These are phyloP conservation scores for Komagataea norvegica DNA, from an alignment of 1,139 yeast genomes.

Conservation along the genomic window DNA sequence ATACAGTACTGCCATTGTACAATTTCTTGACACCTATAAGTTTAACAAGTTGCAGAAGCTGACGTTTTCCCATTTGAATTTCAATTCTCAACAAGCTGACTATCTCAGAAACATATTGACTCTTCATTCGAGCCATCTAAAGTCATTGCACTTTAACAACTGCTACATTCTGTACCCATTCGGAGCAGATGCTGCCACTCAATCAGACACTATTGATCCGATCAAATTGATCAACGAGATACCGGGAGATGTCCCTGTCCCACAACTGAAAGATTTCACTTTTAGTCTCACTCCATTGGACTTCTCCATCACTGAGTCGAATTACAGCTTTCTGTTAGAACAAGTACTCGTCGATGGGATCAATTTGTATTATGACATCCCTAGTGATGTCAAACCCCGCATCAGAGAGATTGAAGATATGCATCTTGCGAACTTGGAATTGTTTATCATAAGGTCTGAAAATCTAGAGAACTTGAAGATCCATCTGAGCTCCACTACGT, in stretches of 20 bases:
- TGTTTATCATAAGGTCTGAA: not conserved
- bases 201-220: too few species aligned
- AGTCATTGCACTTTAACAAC: conserved; percentile 4
- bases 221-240: too few species aligned
- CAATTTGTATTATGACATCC: too few species aligned
- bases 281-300: not conserved
- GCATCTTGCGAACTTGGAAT: not conserved
- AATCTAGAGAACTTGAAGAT: conserved; percentile 2
- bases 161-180: conserved; percentile 7
- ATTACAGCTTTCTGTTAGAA: too few species aligned
- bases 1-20: too few species aligned
- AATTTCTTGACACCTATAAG: not conserved
- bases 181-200: too few species aligned
- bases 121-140: not conserved
- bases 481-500: conserved; percentile 1
- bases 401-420: not conserved
- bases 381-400: too few species aligned
- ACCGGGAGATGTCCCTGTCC: too few species aligned
- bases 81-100: not conserved
- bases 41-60: conserved; percentile 4
- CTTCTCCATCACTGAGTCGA: too few species aligned
- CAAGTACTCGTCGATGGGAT: too few species aligned
- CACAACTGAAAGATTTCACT: conserved; percentile 1
- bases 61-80: conserved; percentile 8
- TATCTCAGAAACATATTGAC: not conserved